These are phyloP conservation scores for Paxillus ammoniavirescens DNA, from an alignment of 768 basidiomycete genomes.

Conservation along the genomic window DNA sequence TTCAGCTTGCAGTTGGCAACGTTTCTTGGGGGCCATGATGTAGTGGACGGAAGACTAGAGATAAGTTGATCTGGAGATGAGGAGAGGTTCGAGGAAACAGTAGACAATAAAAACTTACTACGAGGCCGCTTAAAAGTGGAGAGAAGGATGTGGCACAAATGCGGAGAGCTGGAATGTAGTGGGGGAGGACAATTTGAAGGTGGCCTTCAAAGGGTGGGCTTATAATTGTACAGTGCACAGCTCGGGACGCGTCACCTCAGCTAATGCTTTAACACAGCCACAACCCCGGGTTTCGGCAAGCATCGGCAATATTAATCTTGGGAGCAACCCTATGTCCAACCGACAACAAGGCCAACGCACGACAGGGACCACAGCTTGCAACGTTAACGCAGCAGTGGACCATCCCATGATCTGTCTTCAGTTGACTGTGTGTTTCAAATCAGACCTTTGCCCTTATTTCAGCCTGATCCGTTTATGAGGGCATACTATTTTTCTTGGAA, in stretches of 20 bases:
- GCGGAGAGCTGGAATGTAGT: neutral
- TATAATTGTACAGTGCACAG: constrained; percentile 27
- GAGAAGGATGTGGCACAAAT: neutral
- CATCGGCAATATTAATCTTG: neutral
- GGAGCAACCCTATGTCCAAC: neutral
- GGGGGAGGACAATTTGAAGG: neutral
- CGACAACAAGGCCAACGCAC: neutral
- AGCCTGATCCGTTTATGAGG: too few species aligned
- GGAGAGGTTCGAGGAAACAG: neutral
- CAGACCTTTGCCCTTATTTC: too few species aligned
- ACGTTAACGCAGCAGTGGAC: too few species aligned
- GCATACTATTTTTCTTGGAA: too few species aligned
- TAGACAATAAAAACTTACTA: neutral
- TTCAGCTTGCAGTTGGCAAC: constrained; percentile 67
- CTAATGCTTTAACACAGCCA: constrained; percentile 19
- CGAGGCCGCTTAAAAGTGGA: neutral
- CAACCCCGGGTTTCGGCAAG: neutral
- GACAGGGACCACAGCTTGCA: too few species aligned
- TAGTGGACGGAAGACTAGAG: constrained; percentile 1
- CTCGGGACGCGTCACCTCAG: constrained; percentile 32
- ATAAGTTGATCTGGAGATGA: neutral
- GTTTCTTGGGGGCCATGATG: constrained; percentile 81
- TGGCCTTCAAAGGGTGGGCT: constrained; percentile 4
- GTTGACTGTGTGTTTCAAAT: too few species aligned
- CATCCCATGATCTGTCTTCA: too few species aligned